phyloP scores from a whole-genome alignment of 768 basidiomycete species.

The Butyriboletus loyo region DNA sequence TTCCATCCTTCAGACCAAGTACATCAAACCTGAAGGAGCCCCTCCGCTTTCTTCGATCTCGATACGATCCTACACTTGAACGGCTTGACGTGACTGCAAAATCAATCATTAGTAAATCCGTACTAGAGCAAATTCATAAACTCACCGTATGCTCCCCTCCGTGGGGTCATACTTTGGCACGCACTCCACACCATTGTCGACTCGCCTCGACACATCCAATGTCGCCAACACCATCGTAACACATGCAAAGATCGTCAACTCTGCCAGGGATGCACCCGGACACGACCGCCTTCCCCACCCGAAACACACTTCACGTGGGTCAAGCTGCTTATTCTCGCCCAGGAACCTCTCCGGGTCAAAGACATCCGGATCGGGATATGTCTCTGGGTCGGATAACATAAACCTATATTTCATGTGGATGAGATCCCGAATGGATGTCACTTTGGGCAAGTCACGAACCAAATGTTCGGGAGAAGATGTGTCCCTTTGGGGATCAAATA shows the following conservation, averaged over 20 bases:
- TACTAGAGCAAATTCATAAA: background rate
- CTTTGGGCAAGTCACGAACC: no score
- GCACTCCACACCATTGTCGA: background rate
- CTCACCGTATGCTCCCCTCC: background rate
- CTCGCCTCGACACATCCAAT: constrained; percentile 3
- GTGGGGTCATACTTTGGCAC: background rate
- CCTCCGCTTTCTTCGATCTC: constrained; percentile 1
- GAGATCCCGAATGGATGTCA: no score
- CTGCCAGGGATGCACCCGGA: constrained; percentile 3
- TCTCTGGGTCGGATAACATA: no score
- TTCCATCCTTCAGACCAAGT: background rate
- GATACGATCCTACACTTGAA: constrained; percentile 10
- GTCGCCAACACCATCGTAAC: background rate
- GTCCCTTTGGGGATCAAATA: no score
- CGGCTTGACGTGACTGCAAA: constrained; percentile 6
- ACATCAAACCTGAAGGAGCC: background rate
- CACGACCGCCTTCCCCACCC: constrained; percentile 11
- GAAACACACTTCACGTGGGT: constrained; percentile 11
- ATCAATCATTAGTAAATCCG: background rate
- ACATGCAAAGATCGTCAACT: constrained; percentile 7
- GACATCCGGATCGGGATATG: background rate
- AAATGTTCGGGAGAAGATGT: no score
- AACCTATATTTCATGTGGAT: no score
- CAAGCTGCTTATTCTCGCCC: background rate
- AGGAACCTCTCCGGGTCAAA: constrained; percentile 13